Evolutionary conservation across 2,329 filamentous ascomycete species (phyloP).

Genomic region (Ophiostoma novo-ulmi): DNA sequence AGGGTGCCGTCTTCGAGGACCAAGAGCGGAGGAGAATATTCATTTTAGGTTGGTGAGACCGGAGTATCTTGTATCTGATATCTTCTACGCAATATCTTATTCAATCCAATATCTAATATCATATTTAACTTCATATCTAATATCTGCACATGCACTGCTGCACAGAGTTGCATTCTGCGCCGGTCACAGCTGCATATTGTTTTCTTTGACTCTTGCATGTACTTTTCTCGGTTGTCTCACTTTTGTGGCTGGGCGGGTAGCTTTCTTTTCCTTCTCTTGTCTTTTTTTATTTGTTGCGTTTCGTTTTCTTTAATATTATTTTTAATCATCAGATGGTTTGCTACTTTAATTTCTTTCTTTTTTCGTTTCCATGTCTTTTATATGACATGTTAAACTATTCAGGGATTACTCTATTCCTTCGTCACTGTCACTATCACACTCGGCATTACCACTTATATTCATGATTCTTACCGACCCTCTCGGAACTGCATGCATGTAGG

Average conservation of each 20-base stretch:
- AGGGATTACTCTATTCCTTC: no score
- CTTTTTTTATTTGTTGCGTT: not conserved
- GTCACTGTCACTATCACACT: not conserved
- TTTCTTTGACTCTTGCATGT: slow-evolving; percentile 12
- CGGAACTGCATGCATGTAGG: not conserved
- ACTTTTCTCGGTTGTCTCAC: slow-evolving; percentile 1
- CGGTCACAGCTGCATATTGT: slow-evolving; percentile 10
- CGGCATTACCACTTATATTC: not conserved
- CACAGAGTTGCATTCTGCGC: slow-evolving; percentile 11
- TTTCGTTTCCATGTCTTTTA: no score
- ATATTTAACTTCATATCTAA: not conserved
- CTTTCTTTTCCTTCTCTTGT: not conserved
- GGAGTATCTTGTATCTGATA: not conserved
- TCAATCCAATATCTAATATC: not conserved
- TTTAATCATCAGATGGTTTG: not conserved
- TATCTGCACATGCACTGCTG: not conserved
- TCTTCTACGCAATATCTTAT: not conserved
- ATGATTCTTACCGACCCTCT: not conserved
- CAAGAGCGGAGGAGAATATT: not conserved
- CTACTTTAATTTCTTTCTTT: no score
- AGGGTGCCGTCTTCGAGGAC: not conserved
- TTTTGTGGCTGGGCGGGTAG: not conserved
- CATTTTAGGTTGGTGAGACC: not conserved
- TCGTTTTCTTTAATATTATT: not conserved
- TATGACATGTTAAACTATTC: no score